Percentiles rank a stretch among this genome's conserved stretches.
Conservation (phyloP, 2,329 filamentous ascomycete genomes). For the Aspergillus terreus region DNA sequence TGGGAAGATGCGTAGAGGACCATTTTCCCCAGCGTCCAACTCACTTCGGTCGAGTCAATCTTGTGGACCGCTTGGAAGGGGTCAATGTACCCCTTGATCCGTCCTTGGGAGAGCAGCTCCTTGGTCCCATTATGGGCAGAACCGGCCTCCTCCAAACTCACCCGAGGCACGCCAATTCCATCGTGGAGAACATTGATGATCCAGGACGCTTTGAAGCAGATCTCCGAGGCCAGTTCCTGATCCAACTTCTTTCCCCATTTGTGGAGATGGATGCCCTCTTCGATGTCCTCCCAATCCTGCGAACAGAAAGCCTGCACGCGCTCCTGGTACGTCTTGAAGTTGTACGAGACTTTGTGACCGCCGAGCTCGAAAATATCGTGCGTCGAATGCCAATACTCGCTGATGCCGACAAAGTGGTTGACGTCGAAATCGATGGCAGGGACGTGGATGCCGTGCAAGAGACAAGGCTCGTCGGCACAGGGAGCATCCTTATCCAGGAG, state of each 20-base stretch:
- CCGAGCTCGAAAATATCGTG: conserved; percentile 84
- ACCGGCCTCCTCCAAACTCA: conserved; percentile 41
- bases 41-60: conserved; percentile 86
- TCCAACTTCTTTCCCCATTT: conserved; percentile 75
- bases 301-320: conserved; percentile 82
- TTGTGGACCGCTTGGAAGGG: conserved; percentile 92
- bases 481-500: conserved; percentile 84
- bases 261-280: conserved; percentile 59
- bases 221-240: conserved; percentile 70
- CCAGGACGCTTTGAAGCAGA: conserved; percentile 98
- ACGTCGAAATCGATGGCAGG: conserved; percentile 95
- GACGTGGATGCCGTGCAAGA: conserved; percentile 87
- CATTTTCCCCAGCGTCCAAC: conserved; percentile 97
- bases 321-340: conserved; percentile 83
- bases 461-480: conserved; percentile 77
- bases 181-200: conserved; percentile 94
- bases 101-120: conserved; percentile 62
- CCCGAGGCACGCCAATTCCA: conserved; percentile 85
- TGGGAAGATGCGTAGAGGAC: conserved; percentile 91
- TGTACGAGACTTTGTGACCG: conserved; percentile 71
- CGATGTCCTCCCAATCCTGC: conserved; percentile 75
- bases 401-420: conserved; percentile 96
- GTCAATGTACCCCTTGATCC: conserved; percentile 72
- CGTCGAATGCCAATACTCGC: conserved; percentile 98
- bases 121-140: conserved; percentile 62